These are phyloP conservation scores for Marasmius fiardii DNA, from an alignment of 1,284 basidiomycete species.

Conservation along the genomic window DNA sequence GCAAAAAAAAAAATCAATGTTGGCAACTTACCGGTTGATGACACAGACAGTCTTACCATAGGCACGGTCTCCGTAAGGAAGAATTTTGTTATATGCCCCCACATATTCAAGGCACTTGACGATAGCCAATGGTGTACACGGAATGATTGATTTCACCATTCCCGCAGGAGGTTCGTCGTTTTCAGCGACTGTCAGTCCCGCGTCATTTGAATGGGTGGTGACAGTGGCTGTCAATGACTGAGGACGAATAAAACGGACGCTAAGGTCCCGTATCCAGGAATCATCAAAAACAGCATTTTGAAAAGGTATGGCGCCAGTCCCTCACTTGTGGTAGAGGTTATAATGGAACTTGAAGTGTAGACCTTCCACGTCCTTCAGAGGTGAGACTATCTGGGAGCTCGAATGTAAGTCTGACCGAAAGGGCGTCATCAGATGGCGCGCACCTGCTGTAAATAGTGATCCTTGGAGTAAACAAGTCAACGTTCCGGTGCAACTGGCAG, in stretches of 20 bases:
- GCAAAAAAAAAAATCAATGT: neutral
- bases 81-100: conserved; percentile 89
- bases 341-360: conserved; percentile 96
- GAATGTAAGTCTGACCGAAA: neutral
- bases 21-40: conserved; percentile 76
- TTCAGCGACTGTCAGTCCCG: conserved; percentile 31
- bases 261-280: conserved; percentile 23
- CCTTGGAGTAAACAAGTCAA: conserved; percentile 43
- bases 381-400: conserved; percentile 75
- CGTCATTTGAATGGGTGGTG: conserved; percentile 21
- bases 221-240: conserved; percentile 53
- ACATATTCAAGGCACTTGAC: conserved; percentile 92
- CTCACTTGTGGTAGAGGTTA: conserved; percentile 95
- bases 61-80: conserved; percentile 93
- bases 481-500: conserved; percentile 10
- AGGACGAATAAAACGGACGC: conserved; percentile 77
- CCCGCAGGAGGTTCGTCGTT: conserved; percentile 72
- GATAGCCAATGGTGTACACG: conserved; percentile 95
- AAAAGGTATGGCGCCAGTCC: conserved; percentile 7
- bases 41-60: conserved; percentile 93
- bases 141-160: conserved; percentile 91
- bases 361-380: conserved; percentile 96
- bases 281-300: neutral
- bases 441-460: conserved; percentile 94
- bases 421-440: conserved; percentile 2